Base-by-base conservation (phyloP, 2,329 filamentous ascomycete genomes). In the Conoideocrella luteorostrata region DNA sequence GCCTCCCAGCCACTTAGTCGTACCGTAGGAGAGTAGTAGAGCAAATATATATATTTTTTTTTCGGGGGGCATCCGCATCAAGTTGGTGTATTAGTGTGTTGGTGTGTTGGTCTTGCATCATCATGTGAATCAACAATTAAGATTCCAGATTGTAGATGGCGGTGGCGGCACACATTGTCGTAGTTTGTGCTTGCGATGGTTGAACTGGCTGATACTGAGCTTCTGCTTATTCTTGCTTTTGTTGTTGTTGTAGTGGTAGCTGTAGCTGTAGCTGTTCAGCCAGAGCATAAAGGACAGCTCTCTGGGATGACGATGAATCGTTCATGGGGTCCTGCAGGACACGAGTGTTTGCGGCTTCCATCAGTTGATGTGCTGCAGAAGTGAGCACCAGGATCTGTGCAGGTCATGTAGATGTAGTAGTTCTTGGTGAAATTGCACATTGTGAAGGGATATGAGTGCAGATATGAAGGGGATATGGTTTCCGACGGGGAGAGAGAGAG, bases 391-490 rank as follows among this genome's bases (percentile, higher is more conserved):
- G 83, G 84, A 56, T 87, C 81, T 45, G 74, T 64, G 57, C 84
- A 88, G 34, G 77, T 73, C 45, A 80, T 81, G 66, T 87, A 88
- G 62, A 88, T 82, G 65, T 86, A 87, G 62, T 83, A 88, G 64
- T 86, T 86, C 56, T 84, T 85, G 56, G 80, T 84, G 57, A 82
- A 86, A 60, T 78, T 71, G 58, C 76, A 80, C 76, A 80, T 78
- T 47, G 22, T 68, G 56, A 45, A 34, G 39, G n/a, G 5, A 20
- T 23, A n/a, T 21, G 12, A 12, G 21, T 5, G n/a, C 22, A 18
- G 29, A 21, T 13, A 23, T 4, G 11, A 24, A 24, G 18, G 20
- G 10, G 26, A 7, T 30, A 5, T 15, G 37, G 17, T 28, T 15
- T 28, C n/a, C n/a, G n/a, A n/a, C n/a, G n/a, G n/a, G 30, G 30